Base-by-base conservation (phyloP, 768 basidiomycete species). In the Chalciporus piperatus region DNA sequence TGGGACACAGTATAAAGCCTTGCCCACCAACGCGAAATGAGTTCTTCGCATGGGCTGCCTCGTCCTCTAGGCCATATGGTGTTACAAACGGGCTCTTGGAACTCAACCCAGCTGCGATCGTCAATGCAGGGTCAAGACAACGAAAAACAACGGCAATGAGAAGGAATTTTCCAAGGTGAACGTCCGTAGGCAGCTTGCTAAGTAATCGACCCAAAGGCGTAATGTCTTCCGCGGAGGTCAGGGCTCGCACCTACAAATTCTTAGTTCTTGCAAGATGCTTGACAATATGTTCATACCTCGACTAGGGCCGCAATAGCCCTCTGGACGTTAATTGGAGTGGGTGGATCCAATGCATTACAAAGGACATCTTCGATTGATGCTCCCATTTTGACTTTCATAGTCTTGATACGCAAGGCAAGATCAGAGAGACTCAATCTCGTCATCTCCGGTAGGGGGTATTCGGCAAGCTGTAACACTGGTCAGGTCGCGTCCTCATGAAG, bases 61-160 rank as follows among this genome's bases (percentile, higher is more conserved):
- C 89, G 51, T 82, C 75, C 68, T 97, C 94, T 41, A 85, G 74
- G 3, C 96, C 95, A 52, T 96, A 81, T 0, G 96, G 95, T 3
- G 87, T 80, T 19, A 98, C 68, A 66, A 98, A 99, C 0, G 95
- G 96, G 2, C 90, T 92, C 67, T 98, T 98, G 1, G 91, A 87
- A 63, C 90, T 95, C 38, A 98, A 73, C 1, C 90, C 83, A 6
- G 96, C 96, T 14, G 92, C 93, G 52, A 99, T 94, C 6, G 96
- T 97, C 44, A 99, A 76, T n/a, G 93, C 96, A 2, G 95, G 92
- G 69, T 98, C 96, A 55, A 98, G 72, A 65, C 96, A 98, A 41
- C 83, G 82, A 67, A 98, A 90, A 35, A 93, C 66, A 2, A 87
- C 84, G 6, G 94, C 87, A 22, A 85, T 82, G 38, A 98, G 75